Conservation (phyloP, 225 moss, liverwort and hornwort genomes). For the Antitrichia curtipendula region DNA sequence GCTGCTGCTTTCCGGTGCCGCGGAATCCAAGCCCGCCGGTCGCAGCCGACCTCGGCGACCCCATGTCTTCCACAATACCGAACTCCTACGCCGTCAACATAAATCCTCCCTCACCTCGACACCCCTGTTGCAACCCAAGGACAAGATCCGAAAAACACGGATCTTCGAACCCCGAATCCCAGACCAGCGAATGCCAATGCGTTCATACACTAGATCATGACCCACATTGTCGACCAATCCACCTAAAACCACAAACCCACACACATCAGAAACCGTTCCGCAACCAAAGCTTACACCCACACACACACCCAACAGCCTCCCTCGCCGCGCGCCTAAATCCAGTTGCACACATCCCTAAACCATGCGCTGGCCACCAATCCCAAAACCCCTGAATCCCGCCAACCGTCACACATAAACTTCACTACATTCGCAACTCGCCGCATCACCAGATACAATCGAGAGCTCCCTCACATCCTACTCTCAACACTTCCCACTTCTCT, state of each 20-base stretch:
- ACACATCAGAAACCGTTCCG: not conserved
- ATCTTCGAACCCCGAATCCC: not conserved
- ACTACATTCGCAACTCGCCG: not conserved
- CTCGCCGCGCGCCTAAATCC: not conserved
- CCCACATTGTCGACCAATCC: not conserved
- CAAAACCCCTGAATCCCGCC: not conserved
- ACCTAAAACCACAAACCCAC: not conserved
- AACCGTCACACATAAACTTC: not conserved
- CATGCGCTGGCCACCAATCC: not conserved
- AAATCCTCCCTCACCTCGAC: not conserved
- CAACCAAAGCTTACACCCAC: not conserved
- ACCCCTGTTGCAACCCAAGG: not conserved
- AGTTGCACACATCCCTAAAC: not conserved
- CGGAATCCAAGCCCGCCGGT: conserved; percentile 37
- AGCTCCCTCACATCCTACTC: not conserved
- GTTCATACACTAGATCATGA: not conserved
- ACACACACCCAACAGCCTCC: not conserved
- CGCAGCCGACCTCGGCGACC: conserved; percentile 38
- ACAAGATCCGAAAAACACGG: conserved; percentile 19
- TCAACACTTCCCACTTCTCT: not conserved
- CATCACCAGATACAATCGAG: not conserved
- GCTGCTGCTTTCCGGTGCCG: conserved; percentile 5
- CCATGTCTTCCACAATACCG: conserved; percentile 4
- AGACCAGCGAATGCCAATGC: not conserved
- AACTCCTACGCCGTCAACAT: not conserved